Evolutionary conservation across 495 filamentous ascomycete genomes (phyloP).

Genomic region (Apodospora peruviana): DNA sequence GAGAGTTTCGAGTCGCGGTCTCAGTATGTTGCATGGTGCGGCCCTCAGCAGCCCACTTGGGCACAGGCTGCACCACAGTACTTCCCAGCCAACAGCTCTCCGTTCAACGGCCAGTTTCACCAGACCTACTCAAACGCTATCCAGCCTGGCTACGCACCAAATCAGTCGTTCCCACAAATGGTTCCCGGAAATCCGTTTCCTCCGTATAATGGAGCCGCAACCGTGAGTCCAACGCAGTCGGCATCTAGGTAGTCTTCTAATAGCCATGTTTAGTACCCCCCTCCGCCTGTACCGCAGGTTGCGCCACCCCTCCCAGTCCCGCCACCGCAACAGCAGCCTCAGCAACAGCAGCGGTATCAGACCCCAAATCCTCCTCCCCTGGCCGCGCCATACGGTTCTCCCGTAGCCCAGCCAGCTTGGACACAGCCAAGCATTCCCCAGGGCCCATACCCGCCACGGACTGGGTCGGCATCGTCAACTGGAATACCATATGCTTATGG

Average conservation of each 20-base stretch:
- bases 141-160: slow-evolving; percentile 22
- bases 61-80: slow-evolving; percentile 36
- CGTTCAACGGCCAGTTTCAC: slow-evolving; percentile 33
- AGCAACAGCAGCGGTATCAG: slow-evolving; percentile 26
- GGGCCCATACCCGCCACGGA: slow-evolving; percentile 18
- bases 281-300: slow-evolving; percentile 19
- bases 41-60: slow-evolving; percentile 48
- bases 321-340: slow-evolving; percentile 15
- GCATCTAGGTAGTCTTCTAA: slow-evolving; percentile 5
- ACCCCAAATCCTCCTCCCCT: slow-evolving; percentile 31
- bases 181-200: slow-evolving; percentile 35
- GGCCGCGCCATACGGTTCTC: slow-evolving; percentile 18
- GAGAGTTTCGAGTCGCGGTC: slow-evolving; percentile 85
- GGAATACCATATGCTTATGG: slow-evolving; percentile 66
- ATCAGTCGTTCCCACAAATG: slow-evolving; percentile 33
- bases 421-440: slow-evolving; percentile 13
- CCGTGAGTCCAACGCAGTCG: slow-evolving; percentile 25
- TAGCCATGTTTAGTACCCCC: slow-evolving; percentile 21
- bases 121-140: slow-evolving; percentile 25
- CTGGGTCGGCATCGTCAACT: slow-evolving; percentile 23
- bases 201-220: slow-evolving; percentile 28
- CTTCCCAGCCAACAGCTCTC: slow-evolving; percentile 36
- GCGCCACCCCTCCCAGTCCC: slow-evolving; percentile 11
- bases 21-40: slow-evolving; percentile 71
- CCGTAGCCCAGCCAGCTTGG: slow-evolving; percentile 7